Evolutionary conservation across 345 rosid genomes (phyloP).

Genomic region (Linum tenue): DNA sequence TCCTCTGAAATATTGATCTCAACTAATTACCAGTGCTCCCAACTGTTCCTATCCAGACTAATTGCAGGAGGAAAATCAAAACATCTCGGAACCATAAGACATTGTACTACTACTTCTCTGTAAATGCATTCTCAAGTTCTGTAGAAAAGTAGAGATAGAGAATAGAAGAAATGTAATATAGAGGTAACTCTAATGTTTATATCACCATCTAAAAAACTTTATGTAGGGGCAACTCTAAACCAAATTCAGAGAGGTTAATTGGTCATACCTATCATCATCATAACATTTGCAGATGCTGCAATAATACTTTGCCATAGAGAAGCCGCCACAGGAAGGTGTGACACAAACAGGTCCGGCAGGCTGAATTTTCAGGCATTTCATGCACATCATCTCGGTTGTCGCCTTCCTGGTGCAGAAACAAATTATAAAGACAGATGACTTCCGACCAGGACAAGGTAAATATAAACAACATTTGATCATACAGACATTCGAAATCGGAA

Average conservation of each 20-base stretch:
- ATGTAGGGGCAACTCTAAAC: background rate
- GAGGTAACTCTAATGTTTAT: too few species aligned
- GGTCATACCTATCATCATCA: conserved; percentile 49
- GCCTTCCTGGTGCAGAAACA: conserved; percentile 38
- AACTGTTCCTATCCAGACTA: background rate
- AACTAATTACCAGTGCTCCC: background rate
- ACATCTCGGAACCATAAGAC: background rate
- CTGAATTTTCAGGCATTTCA: conserved; percentile 60
- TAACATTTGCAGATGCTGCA: conserved; percentile 55
- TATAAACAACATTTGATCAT: conserved; percentile 8
- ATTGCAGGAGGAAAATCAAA: background rate
- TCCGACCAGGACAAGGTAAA: conserved; percentile 7
- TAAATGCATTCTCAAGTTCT: too few species aligned
- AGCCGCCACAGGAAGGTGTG: conserved; percentile 44
- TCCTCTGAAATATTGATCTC: too few species aligned
- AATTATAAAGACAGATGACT: background rate
- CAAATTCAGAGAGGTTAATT: background rate
- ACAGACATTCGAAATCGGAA: conserved; percentile 5
- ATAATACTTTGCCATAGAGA: conserved; percentile 72
- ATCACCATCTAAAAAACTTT: too few species aligned
- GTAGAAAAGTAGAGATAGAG: too few species aligned
- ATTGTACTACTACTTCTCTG: too few species aligned
- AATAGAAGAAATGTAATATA: too few species aligned
- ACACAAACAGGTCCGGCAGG: conserved; percentile 55
- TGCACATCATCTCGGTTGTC: conserved; percentile 80